A percentile compares a stretch with the other conserved stretches of the same genome.
Evolutionary conservation across 2,329 filamentous ascomycete species (phyloP).

Genomic region (Diaporthe citriasiana): DNA sequence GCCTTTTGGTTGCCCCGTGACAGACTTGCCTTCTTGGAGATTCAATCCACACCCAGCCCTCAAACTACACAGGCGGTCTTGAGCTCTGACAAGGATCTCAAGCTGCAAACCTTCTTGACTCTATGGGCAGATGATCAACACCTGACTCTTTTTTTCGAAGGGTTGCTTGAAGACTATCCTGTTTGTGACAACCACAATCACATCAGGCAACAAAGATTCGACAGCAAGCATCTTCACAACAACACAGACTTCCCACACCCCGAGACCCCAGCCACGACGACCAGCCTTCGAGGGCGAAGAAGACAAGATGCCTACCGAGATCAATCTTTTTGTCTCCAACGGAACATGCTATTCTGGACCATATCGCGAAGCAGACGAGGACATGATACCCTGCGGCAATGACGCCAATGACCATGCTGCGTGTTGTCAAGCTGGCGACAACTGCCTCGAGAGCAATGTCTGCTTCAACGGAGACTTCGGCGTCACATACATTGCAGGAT

Average conservation of each 20-base stretch:
- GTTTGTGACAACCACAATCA: neutral
- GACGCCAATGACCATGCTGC: constrained; percentile 49
- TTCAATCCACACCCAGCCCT: neutral
- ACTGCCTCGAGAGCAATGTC: constrained; percentile 50
- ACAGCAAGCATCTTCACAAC: neutral
- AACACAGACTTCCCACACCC: neutral
- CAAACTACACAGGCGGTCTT: neutral
- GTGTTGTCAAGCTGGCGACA: constrained; percentile 52
- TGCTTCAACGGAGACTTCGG: constrained; percentile 44
- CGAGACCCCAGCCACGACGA: neutral
- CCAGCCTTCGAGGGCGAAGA: neutral
- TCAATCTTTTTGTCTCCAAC: constrained; percentile 50
- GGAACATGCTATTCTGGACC: constrained; percentile 51
- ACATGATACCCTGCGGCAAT: constrained; percentile 54
- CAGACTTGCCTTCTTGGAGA: neutral
- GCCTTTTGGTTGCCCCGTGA: too few species aligned
- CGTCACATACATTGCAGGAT: constrained; percentile 55
- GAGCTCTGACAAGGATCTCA: neutral
- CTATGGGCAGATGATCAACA: neutral
- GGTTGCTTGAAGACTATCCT: neutral
- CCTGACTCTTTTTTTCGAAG: neutral
- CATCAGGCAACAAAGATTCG: neutral
- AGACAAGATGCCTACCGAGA: constrained; percentile 1
- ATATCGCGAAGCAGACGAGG: constrained; percentile 36
- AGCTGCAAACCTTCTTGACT: neutral